These are phyloP conservation scores for Backusella circina DNA, from an alignment of 192 early-diverging fungal genomes.

Conservation along the genomic window DNA sequence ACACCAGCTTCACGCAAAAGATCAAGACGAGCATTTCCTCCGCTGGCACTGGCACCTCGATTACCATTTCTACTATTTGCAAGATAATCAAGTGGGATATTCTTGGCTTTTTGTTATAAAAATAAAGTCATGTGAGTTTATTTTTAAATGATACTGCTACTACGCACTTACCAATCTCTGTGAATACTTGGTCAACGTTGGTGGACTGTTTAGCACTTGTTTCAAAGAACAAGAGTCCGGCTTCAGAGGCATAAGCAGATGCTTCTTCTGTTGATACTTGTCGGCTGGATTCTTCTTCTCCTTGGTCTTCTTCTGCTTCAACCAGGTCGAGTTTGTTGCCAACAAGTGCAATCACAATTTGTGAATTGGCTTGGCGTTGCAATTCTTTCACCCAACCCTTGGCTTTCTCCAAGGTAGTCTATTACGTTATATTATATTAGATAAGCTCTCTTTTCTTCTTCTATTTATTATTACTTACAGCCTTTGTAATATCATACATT, in stretches of 20 bases:
- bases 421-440: background rate
- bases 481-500: conserved; percentile 92
- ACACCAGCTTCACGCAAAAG: conserved; percentile 8
- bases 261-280: conserved; percentile 50
- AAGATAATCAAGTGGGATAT: conserved; percentile 10
- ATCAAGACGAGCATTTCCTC: conserved; percentile 1
- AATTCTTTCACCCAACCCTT: conserved; percentile 99
- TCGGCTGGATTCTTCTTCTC: conserved; percentile 16
- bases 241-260: conserved; percentile 54
- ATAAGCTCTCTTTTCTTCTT: background rate
- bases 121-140: background rate
- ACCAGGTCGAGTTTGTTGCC: conserved; percentile 95
- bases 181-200: conserved; percentile 88
- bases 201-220: conserved; percentile 90
- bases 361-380: conserved; percentile 95
- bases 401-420: conserved; percentile 90
- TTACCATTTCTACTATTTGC: background rate
- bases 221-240: conserved; percentile 87
- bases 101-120: conserved; percentile 13
- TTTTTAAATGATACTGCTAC: background rate
- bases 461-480: conserved; percentile 37
- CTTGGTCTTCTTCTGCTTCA: conserved; percentile 12
- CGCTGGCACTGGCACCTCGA: background rate
- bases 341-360: conserved; percentile 96
- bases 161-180: conserved; percentile 60